phyloP scores from a whole-genome alignment of 1,284 basidiomycete species.

The Cystobasidiaceae sp. region DNA sequence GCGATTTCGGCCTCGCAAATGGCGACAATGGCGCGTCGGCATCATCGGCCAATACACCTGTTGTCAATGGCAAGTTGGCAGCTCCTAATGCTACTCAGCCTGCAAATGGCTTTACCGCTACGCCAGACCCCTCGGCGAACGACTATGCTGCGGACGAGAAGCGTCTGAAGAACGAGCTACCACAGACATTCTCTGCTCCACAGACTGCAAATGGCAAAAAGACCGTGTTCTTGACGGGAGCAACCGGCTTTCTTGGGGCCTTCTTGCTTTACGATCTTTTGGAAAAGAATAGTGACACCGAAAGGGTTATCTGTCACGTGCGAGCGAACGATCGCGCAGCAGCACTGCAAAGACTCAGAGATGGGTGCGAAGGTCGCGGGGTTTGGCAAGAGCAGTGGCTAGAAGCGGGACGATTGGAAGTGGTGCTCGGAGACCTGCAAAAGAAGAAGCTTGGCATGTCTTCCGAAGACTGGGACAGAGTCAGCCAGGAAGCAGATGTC shows the following conservation, averaged over 20 bases:
- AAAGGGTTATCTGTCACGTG: conserved; percentile 86
- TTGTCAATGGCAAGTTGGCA: conserved; percentile 40
- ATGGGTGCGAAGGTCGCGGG: conserved; percentile 74
- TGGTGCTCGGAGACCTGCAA: conserved; percentile 82
- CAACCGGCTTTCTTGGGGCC: conserved; percentile 93
- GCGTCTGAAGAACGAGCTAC: conserved; percentile 58
- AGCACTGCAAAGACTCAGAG: conserved; percentile 66
- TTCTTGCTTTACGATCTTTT: conserved; percentile 85
- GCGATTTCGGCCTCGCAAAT: conserved; percentile 69
- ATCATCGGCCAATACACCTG: conserved; percentile 41
- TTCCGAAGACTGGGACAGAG: conserved; percentile 59
- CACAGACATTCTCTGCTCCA: conserved; percentile 57
- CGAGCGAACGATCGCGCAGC: conserved; percentile 63
- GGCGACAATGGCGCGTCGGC: conserved; percentile 46
- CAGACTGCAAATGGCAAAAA: conserved; percentile 55
- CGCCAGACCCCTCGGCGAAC: not conserved
- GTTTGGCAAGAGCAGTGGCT: conserved; percentile 93
- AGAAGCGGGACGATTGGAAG: conserved; percentile 62
- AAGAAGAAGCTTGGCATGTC: conserved; percentile 70
- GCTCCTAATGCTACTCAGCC: conserved; percentile 29
- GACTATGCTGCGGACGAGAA: conserved; percentile 80
- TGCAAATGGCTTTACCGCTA: conserved; percentile 32
- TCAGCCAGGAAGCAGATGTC: conserved; percentile 72
- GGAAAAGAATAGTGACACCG: conserved; percentile 56
- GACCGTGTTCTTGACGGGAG: conserved; percentile 91